phyloP scores from a whole-genome alignment of 768 basidiomycete species.

The Hygrocybe punicea region DNA sequence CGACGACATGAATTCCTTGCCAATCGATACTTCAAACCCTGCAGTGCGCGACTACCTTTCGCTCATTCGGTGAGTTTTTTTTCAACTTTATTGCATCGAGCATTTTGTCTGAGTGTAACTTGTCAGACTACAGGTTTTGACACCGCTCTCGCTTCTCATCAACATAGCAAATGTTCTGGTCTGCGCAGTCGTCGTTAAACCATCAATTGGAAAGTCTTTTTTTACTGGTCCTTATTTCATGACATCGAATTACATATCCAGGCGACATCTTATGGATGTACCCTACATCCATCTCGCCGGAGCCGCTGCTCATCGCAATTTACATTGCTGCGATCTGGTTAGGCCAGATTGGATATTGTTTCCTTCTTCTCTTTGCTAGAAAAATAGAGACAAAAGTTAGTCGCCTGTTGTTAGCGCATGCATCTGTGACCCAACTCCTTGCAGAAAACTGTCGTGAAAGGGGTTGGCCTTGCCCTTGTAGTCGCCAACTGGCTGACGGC shows the following conservation, averaged over 20 bases:
- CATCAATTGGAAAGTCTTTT: constrained; percentile 48
- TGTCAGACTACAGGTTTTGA: constrained; percentile 76
- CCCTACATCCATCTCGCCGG: constrained; percentile 72
- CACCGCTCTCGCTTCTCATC: constrained; percentile 78
- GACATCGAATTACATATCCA: constrained; percentile 18
- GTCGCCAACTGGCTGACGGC: constrained; percentile 79
- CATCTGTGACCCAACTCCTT: constrained; percentile 3
- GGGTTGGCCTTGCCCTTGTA: constrained; percentile 75
- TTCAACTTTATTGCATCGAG: background rate
- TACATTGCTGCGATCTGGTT: constrained; percentile 63
- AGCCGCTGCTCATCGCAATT: constrained; percentile 49
- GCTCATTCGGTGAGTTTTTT: constrained; percentile 49
- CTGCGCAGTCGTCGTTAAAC: constrained; percentile 64
- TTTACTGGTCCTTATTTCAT: background rate
- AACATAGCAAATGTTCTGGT: constrained; percentile 70
- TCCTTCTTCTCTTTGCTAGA: constrained; percentile 66
- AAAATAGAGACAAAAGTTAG: constrained; percentile 79
- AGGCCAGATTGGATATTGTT: constrained; percentile 77
- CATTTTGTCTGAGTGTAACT: background rate
- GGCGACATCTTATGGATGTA: constrained; percentile 51
- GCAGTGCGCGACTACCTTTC: constrained; percentile 63
- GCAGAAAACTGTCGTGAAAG: constrained; percentile 67
- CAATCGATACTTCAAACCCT: constrained; percentile 57
- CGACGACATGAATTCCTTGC: constrained; percentile 49
- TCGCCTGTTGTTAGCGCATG: background rate